phyloP scores from a whole-genome alignment of 108 stramenopile species.

The Cyclostephanos tholiformis region DNA sequence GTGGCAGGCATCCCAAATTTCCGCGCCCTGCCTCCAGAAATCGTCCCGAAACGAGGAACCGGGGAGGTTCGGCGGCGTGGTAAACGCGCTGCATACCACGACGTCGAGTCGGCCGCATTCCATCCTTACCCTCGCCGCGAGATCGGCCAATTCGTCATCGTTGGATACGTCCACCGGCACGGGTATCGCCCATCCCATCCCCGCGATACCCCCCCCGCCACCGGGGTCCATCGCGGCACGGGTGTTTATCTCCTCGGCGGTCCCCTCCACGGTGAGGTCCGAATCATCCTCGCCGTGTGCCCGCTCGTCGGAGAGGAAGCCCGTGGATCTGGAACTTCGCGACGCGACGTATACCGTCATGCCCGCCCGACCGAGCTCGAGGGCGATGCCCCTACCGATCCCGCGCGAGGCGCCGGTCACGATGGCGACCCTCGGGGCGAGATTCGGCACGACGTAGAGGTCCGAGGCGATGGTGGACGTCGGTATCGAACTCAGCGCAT shows the following conservation, averaged over 20 bases:
- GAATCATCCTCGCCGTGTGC: slow-evolving; percentile 18
- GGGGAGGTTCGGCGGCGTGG: slow-evolving; percentile 52
- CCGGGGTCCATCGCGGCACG: slow-evolving; percentile 40
- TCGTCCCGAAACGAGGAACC: slow-evolving; percentile 53
- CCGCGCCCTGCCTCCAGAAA: slow-evolving; percentile 78
- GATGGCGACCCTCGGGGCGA: slow-evolving; percentile 31
- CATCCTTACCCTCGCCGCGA: slow-evolving; percentile 36
- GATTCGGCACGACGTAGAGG: slow-evolving; percentile 18
- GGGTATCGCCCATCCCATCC: slow-evolving; percentile 47
- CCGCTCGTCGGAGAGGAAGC: slow-evolving; percentile 22
- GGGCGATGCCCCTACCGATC: slow-evolving; percentile 83
- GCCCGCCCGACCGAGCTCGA: slow-evolving; percentile 69
- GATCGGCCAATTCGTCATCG: slow-evolving; percentile 53
- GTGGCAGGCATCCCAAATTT: slow-evolving; percentile 80
- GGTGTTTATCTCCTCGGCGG: slow-evolving; percentile 53
- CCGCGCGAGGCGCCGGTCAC: slow-evolving; percentile 50
- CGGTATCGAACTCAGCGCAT: slow-evolving; percentile 28
- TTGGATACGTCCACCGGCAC: slow-evolving; percentile 54
- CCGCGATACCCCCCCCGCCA: slow-evolving; percentile 42
- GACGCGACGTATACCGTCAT: slow-evolving; percentile 64
- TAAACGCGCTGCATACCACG: slow-evolving; percentile 67
- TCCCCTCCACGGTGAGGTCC: slow-evolving; percentile 61
- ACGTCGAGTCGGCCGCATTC: slow-evolving; percentile 72
- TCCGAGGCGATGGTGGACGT: slow-evolving; percentile 9
- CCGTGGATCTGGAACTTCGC: slow-evolving; percentile 22